Evolutionary conservation across 1,284 basidiomycete species (phyloP).

Genomic region (Lentinula novae-zelandiae): DNA sequence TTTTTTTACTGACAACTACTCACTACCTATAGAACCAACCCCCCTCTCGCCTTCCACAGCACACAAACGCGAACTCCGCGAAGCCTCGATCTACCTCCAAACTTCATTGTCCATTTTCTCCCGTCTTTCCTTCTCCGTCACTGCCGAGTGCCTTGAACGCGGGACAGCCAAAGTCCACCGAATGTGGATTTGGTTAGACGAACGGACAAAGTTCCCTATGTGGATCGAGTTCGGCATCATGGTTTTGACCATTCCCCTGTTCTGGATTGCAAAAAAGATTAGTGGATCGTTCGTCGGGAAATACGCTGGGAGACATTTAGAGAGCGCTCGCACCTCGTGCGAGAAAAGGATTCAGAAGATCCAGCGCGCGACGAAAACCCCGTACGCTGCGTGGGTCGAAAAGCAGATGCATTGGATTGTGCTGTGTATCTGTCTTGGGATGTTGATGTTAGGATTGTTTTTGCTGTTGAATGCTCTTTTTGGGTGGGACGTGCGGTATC

Average conservation of each 20-base stretch:
- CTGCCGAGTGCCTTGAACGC: background rate
- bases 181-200: background rate
- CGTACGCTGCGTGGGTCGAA: background rate
- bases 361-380: no score
- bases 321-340: no score
- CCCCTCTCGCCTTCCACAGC: conserved; percentile 4
- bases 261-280: background rate
- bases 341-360: no score
- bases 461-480: background rate
- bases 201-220: background rate
- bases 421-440: background rate
- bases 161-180: background rate
- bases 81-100: conserved; percentile 1
- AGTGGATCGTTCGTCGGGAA: no score
- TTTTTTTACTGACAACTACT: background rate
- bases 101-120: background rate
- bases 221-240: background rate
- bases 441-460: background rate
- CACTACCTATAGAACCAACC: conserved; percentile 2
- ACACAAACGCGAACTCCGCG: conserved; percentile 12
- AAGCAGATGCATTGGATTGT: background rate
- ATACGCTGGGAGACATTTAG: no score
- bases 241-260: background rate
- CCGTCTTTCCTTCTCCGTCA: background rate
- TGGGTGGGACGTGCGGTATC: background rate